Evolutionary conservation across 306 rosid species (phyloP).

Genomic region (Hippophae gyantsensis): DNA sequence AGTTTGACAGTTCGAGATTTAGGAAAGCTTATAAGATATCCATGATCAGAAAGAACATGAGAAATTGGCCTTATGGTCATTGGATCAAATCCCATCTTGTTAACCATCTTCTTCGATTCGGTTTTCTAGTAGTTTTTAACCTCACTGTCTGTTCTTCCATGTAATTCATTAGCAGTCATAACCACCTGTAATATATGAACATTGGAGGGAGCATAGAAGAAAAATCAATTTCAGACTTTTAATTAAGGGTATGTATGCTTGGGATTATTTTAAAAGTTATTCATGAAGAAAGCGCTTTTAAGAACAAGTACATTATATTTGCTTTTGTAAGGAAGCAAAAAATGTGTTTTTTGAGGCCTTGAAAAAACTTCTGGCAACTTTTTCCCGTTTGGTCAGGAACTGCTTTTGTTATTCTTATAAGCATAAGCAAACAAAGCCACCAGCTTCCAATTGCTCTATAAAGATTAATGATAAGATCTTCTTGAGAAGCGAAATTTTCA

Average conservation of each 20-base stretch:
- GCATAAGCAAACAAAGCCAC: constrained; percentile 17
- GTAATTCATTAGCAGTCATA: constrained; percentile 57
- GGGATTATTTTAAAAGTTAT: too few relatives aligned
- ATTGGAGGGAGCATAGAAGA: too few relatives aligned
- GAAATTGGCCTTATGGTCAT: constrained; percentile 81
- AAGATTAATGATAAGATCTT: constrained; percentile 64
- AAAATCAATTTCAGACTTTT: too few relatives aligned
- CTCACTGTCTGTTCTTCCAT: constrained; percentile 92
- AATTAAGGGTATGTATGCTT: not conserved
- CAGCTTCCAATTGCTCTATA: constrained; percentile 87
- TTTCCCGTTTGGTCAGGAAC: not conserved
- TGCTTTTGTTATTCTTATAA: too few relatives aligned
- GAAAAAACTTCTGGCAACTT: not conserved
- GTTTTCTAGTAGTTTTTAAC: constrained; percentile 97
- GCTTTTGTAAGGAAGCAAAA: too few relatives aligned
- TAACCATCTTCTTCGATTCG: constrained; percentile 74
- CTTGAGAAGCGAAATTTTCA: constrained; percentile 68
- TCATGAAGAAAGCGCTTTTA: too few relatives aligned
- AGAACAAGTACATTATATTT: too few relatives aligned
- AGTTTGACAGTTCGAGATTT: not conserved
- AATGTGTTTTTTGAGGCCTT: not conserved
- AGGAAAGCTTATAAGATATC: constrained; percentile 19
- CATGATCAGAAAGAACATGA: constrained; percentile 67
- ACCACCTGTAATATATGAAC: constrained; percentile 43
- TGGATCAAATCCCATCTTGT: constrained; percentile 82